A percentile compares a stretch with the other conserved stretches of the same genome.
phyloP scores from a whole-genome alignment of 164 flowering plant genomes.

The Umbellularia californica region DNA sequence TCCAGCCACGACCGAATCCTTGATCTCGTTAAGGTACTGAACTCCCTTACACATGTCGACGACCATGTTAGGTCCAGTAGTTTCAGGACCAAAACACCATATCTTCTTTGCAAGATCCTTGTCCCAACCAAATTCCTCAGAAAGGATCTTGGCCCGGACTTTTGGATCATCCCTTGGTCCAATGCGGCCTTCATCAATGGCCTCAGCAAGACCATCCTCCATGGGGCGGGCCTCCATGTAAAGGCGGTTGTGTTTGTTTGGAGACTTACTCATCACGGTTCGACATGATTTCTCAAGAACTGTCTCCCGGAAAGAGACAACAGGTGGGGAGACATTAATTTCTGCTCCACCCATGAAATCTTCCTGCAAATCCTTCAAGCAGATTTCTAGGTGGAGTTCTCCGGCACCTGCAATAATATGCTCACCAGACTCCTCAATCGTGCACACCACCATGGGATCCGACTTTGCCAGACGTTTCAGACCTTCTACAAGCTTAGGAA shows the following conservation, averaged over 20 bases:
- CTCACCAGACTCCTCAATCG: constrained; percentile 33
- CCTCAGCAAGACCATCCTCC: constrained; percentile 29
- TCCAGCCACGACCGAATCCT: constrained; percentile 18
- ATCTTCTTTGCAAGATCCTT: constrained; percentile 22
- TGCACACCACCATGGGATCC: constrained; percentile 32
- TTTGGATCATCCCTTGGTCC: constrained; percentile 22
- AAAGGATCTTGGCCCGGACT: constrained; percentile 13
- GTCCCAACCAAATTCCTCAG: constrained; percentile 22
- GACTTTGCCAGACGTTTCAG: constrained; percentile 36
- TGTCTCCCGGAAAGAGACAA: constrained; percentile 29
- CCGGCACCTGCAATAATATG: constrained; percentile 33
- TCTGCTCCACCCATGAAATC: constrained; percentile 34
- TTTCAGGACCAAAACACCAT: constrained; percentile 22
- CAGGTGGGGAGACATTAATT: constrained; percentile 17
- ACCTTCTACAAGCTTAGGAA: constrained; percentile 39
- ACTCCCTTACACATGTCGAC: constrained; percentile 23
- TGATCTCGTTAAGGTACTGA: constrained; percentile 19
- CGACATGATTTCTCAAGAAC: constrained; percentile 28
- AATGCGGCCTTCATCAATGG: constrained; percentile 24
- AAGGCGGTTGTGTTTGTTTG: constrained; percentile 30
- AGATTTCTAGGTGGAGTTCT: constrained; percentile 28
- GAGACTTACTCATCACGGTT: constrained; percentile 32
- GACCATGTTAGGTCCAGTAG: constrained; percentile 21
- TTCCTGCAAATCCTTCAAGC: constrained; percentile 27
- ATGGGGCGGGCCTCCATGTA: constrained; percentile 30